Conservation (phyloP, 805 yeast genomes). For the Candida sakaeoensis region DNA sequence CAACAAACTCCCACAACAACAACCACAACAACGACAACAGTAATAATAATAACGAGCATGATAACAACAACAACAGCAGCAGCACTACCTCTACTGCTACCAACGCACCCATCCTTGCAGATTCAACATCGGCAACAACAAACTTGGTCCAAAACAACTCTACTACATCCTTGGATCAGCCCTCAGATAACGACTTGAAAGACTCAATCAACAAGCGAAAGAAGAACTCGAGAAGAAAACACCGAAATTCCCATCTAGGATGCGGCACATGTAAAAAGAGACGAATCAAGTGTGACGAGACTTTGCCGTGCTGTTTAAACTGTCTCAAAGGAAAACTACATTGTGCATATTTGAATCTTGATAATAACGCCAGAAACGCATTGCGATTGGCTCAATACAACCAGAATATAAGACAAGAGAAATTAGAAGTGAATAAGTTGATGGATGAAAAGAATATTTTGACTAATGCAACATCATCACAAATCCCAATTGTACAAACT, state of each 20-base stretch:
- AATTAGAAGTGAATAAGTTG: slow-evolving; percentile 12
- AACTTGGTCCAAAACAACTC: slow-evolving; percentile 4
- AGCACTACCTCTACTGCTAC: slow-evolving; percentile 3
- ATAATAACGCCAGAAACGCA: slow-evolving; percentile 47
- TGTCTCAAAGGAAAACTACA: slow-evolving; percentile 44
- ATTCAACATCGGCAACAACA: slow-evolving; percentile 7
- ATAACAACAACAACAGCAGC: too few relatives aligned
- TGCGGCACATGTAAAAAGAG: slow-evolving; percentile 59
- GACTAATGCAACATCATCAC: background rate
- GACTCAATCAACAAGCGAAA: slow-evolving; percentile 17
- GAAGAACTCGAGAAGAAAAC: slow-evolving; percentile 52
- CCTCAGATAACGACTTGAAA: slow-evolving; percentile 7
- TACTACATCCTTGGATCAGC: background rate
- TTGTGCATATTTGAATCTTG: slow-evolving; percentile 45
- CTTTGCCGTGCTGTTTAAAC: slow-evolving; percentile 46
- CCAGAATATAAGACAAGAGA: slow-evolving; percentile 29
- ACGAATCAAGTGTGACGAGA: slow-evolving; percentile 50
- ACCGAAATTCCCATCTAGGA: slow-evolving; percentile 70
- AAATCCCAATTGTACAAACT: slow-evolving; percentile 3
- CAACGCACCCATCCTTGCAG: slow-evolving; percentile 5
- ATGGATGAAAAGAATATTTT: slow-evolving; percentile 5
- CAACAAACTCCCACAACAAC: slow-evolving; percentile 5
- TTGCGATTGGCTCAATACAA: slow-evolving; percentile 47
- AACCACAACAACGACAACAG: too few relatives aligned
- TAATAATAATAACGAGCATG: too few relatives aligned